These are phyloP conservation scores for Cladosporium colombiae DNA, from an alignment of 2,329 filamentous ascomycete species.

Conservation along the genomic window DNA sequence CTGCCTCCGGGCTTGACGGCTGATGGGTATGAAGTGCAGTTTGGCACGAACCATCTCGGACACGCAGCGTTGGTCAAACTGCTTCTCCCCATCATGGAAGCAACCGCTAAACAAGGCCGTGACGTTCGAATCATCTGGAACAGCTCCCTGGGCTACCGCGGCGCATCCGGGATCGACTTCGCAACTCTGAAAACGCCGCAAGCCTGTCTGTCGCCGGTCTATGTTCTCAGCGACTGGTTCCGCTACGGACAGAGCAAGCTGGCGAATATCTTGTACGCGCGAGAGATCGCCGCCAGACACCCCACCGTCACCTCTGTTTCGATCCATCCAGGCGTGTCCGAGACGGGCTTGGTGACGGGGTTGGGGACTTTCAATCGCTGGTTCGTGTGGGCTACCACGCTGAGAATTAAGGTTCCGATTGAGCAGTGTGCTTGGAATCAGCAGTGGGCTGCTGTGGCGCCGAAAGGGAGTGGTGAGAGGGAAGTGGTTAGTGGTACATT, in stretches of 20 bases:
- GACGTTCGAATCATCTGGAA: conserved; percentile 36
- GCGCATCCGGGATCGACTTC: conserved; percentile 30
- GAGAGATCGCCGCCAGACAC: conserved; percentile 43
- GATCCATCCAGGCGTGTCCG: conserved; percentile 46
- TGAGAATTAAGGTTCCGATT: conserved; percentile 25
- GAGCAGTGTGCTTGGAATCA: conserved; percentile 28
- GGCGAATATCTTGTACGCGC: conserved; percentile 49
- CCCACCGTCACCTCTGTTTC: conserved; percentile 40
- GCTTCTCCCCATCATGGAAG: conserved; percentile 30
- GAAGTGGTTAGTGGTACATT: conserved; percentile 35
- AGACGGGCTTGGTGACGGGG: conserved; percentile 36
- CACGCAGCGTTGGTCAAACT: conserved; percentile 38
- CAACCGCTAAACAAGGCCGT: conserved; percentile 27
- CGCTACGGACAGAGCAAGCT: conserved; percentile 52
- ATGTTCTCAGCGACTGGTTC: conserved; percentile 32
- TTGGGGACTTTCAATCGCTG: conserved; percentile 7
- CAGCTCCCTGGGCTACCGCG: conserved; percentile 31
- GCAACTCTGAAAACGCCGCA: conserved; percentile 32
- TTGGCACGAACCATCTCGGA: conserved; percentile 39
- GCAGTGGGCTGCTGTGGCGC: conserved; percentile 28
- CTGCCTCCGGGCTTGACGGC: conserved; percentile 25
- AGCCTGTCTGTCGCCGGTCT: conserved; percentile 7
- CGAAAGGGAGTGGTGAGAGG: conserved; percentile 14
- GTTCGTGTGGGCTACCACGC: conserved; percentile 16
- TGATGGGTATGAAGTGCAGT: conserved; percentile 40